Conservation (phyloP, 352 stramenopile genomes). For the Phytophthora lateralis region DNA sequence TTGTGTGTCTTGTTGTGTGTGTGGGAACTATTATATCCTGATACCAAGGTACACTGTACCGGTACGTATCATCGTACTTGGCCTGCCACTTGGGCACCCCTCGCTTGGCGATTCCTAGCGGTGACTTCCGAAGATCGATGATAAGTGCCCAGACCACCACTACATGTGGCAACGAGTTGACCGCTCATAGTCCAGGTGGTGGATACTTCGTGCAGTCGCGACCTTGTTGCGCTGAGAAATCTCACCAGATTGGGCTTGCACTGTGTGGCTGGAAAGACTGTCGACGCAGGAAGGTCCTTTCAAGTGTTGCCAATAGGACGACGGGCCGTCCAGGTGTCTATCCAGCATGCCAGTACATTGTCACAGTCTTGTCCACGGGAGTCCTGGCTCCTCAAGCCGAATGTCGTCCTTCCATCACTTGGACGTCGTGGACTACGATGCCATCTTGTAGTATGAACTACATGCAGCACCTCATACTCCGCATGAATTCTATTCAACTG, state of each 20-base stretch:
- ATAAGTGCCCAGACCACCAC: too few species aligned
- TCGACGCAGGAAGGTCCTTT: not conserved
- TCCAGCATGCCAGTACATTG: conserved; percentile 7
- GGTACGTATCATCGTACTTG: too few species aligned
- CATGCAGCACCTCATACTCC: not conserved
- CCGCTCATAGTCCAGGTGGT: too few species aligned
- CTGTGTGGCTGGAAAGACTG: conserved; percentile 7
- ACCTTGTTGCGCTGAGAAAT: conserved; percentile 22
- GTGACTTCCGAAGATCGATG: too few species aligned
- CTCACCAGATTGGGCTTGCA: conserved; percentile 10
- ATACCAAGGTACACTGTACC: not conserved
- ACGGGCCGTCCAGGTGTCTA: conserved; percentile 8
- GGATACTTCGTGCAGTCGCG: not conserved
- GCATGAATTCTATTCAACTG: not conserved
- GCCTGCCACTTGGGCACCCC: too few species aligned
- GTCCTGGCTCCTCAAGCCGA: conserved; percentile 6
- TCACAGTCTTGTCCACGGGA: conserved; percentile 11
- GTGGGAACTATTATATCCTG: too few species aligned
- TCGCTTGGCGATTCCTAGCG: too few species aligned
- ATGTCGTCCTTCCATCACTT: conserved; percentile 15
- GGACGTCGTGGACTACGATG: not conserved
- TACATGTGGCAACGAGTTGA: too few species aligned
- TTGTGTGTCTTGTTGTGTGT: not conserved
- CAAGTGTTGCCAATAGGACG: conserved; percentile 4
- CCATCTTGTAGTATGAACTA: not conserved